A percentile compares a stretch with the other conserved stretches of the same genome.
Conservation (phyloP, 2,329 filamentous ascomycete species). For the Aspergillaceae sp. region DNA sequence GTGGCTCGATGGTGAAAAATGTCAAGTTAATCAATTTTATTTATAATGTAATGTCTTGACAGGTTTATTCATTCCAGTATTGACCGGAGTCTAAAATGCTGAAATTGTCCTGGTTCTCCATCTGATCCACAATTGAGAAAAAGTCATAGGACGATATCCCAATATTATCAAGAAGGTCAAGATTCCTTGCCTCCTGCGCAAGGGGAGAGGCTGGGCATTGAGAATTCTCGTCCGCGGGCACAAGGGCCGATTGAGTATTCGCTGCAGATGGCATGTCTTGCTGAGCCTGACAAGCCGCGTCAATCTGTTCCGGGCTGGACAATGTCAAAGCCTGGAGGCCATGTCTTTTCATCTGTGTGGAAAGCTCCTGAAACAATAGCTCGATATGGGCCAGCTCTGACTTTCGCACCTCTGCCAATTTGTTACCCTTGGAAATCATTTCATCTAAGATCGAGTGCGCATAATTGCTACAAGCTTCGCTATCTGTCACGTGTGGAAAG, state of each 20-base stretch:
- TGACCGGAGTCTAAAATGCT: slow-evolving; percentile 1
- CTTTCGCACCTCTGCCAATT: slow-evolving; percentile 25
- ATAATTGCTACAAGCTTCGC: slow-evolving; percentile 5
- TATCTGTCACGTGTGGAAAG: not conserved
- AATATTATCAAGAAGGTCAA: slow-evolving; percentile 26
- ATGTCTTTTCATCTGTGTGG: slow-evolving; percentile 14
- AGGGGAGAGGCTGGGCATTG: not conserved
- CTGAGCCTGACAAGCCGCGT: not conserved
- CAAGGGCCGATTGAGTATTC: not conserved
- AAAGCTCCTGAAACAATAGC: slow-evolving; percentile 21
- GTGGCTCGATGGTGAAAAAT: no score
- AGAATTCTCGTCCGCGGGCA: not conserved
- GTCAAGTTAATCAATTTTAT: no score
- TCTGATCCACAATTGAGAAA: slow-evolving; percentile 30
- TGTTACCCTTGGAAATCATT: slow-evolving; percentile 29
- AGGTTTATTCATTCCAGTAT: no score
- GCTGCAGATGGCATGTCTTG: not conserved
- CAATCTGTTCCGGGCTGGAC: not conserved
- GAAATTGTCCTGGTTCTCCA: slow-evolving; percentile 10
- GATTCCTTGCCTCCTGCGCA: slow-evolving; percentile 10
- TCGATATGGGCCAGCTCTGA: slow-evolving; percentile 25
- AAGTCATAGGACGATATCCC: slow-evolving; percentile 33
- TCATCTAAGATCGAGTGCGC: slow-evolving; percentile 25
- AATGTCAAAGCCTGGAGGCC: slow-evolving; percentile 21
- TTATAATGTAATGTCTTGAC: no score